phyloP scores from a whole-genome alignment of 257 asterid species.

The Solanum pinnatisectum region DNA sequence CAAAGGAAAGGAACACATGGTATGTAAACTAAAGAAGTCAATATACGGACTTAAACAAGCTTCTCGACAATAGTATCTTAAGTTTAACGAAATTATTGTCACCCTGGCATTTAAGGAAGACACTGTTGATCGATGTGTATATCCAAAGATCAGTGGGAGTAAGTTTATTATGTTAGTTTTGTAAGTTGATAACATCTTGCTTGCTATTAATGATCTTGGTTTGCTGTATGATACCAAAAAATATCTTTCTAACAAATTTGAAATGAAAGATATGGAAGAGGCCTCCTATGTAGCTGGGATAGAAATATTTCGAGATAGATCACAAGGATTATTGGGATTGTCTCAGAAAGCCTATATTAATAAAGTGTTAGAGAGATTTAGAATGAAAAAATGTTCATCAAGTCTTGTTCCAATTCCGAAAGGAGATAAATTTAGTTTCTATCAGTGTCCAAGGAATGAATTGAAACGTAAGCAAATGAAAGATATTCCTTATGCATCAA shows the following conservation, averaged over 20 bases:
- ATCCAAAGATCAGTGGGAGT: background rate
- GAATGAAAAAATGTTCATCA: background rate
- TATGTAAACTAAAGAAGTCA: no score
- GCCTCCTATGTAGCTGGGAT: background rate
- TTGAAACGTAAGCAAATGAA: no score
- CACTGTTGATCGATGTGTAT: no score
- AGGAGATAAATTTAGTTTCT: background rate
- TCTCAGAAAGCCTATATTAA: background rate
- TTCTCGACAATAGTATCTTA: no score
- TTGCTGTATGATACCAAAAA: background rate
- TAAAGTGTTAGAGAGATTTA: background rate
- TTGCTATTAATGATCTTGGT: no score
- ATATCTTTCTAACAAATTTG: background rate
- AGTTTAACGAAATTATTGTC: no score
- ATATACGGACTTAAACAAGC: no score
- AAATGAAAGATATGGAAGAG: background rate
- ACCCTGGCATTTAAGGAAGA: no score
- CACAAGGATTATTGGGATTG: background rate
- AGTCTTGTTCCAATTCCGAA: background rate
- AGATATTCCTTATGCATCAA: background rate
- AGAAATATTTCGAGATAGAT: no score
- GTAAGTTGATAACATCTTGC: background rate
- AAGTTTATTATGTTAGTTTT: no score
- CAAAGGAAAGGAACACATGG: no score
- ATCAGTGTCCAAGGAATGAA: no score